Conservation (phyloP, 306 rosid species). For the Quercus variabilis region DNA sequence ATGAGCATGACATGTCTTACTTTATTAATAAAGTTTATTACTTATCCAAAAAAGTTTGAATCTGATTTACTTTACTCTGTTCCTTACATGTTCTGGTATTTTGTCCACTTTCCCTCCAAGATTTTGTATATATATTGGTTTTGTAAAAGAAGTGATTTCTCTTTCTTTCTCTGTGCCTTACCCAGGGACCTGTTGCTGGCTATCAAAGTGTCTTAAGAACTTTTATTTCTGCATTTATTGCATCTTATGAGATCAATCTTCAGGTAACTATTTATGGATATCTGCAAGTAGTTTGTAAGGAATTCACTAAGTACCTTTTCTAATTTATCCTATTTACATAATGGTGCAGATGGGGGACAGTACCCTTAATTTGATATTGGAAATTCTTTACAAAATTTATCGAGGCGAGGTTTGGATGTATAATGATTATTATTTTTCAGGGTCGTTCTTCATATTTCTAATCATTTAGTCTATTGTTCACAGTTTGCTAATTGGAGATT, state of each 20-base stretch:
- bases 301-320: slow-evolving; percentile 15
- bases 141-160: neutral
- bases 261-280: slow-evolving; percentile 50
- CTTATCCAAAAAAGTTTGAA: too few relatives aligned
- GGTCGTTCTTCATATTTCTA: slow-evolving; percentile 15
- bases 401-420: slow-evolving; percentile 92
- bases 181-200: slow-evolving; percentile 76
- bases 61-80: neutral
- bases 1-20: too few relatives aligned
- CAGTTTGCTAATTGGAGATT: slow-evolving; percentile 20
- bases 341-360: slow-evolving; percentile 64
- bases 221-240: slow-evolving; percentile 80
- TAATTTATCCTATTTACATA: slow-evolving; percentile 35
- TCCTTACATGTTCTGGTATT: neutral
- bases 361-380: slow-evolving; percentile 59
- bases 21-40: too few relatives aligned
- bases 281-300: slow-evolving; percentile 17
- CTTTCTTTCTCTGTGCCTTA: slow-evolving; percentile 11
- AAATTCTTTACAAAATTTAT: slow-evolving; percentile 82
- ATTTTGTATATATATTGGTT: slow-evolving; percentile 9
- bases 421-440: slow-evolving; percentile 28
- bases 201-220: slow-evolving; percentile 90
- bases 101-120: neutral
- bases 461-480: slow-evolving; percentile 14
- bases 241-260: slow-evolving; percentile 84